Evolutionary conservation across 768 basidiomycete species (phyloP).

Genomic region (Tubosaeta sp.): DNA sequence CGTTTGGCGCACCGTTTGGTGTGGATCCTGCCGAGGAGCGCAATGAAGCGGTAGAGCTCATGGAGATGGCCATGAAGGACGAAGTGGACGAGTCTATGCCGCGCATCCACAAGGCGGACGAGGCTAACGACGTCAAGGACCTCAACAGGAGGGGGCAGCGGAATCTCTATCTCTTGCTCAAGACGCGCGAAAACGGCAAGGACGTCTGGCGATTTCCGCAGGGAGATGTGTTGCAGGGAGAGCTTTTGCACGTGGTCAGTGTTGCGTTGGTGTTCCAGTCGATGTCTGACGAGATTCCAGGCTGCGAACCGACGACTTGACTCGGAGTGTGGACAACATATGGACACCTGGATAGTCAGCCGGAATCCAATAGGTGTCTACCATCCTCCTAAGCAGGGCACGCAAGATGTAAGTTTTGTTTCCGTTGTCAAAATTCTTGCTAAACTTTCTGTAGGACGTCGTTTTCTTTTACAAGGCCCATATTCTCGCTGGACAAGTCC

Average conservation of each 20-base stretch:
- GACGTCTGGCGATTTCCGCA: conserved; percentile 81
- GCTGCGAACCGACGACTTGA: conserved; percentile 70
- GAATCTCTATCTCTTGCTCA: conserved; percentile 84
- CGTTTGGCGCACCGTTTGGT: conserved; percentile 67
- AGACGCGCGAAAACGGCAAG: conserved; percentile 42
- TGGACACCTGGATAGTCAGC: conserved; percentile 95
- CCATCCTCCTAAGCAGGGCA: conserved; percentile 41
- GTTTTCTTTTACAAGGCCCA: conserved; percentile 94
- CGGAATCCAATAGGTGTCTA: conserved; percentile 82
- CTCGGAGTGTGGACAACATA: conserved; percentile 69
- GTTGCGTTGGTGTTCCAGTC: not conserved
- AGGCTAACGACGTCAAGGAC: conserved; percentile 57
- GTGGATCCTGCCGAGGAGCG: conserved; percentile 38
- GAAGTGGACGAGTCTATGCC: conserved; percentile 62
- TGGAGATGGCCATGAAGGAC: conserved; percentile 53
- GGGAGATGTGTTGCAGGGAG: conserved; percentile 54
- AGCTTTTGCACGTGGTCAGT: conserved; percentile 75
- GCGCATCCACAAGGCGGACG: conserved; percentile 59
- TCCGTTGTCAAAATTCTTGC: not conserved
- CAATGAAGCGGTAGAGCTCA: conserved; percentile 49
- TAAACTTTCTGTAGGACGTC: conserved; percentile 44
- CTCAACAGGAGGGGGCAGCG: conserved; percentile 80
- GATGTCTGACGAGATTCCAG: conserved; percentile 32
- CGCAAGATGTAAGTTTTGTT: conserved; percentile 34
- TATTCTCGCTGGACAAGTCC: conserved; percentile 83